phyloP scores from a whole-genome alignment of 2,329 filamentous ascomycete species.

The Orbilia oligospora region DNA sequence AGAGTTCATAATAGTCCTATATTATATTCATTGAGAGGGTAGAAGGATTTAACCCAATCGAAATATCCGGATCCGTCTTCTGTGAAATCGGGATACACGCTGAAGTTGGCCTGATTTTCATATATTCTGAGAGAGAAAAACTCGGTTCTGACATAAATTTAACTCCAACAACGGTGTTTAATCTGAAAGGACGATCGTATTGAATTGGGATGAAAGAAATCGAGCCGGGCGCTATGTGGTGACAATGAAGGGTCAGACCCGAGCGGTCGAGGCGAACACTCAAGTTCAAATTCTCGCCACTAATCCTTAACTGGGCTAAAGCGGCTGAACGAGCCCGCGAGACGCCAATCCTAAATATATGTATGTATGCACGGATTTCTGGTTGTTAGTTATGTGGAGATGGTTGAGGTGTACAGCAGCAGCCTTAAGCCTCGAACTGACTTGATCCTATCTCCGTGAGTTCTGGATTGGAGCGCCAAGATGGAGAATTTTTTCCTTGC shows the following conservation, averaged over 20 bases:
- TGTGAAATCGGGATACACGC: neutral
- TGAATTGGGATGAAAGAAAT: neutral
- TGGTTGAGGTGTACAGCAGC: slow-evolving; percentile 3
- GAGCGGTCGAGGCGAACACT: slow-evolving; percentile 22
- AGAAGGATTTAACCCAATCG: neutral
- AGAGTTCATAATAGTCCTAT: neutral
- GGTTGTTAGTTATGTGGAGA: slow-evolving; percentile 22
- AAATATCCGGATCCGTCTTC: neutral
- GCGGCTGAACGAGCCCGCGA: slow-evolving; percentile 18
- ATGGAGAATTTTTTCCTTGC: slow-evolving; percentile 40
- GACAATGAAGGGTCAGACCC: slow-evolving; percentile 13
- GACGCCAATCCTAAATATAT: slow-evolving; percentile 34
- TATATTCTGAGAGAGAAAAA: neutral
- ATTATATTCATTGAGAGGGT: neutral
- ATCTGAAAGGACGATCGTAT: slow-evolving; percentile 4
- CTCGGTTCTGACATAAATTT: neutral
- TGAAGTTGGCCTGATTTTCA: neutral
- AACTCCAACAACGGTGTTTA: neutral
- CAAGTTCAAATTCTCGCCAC: slow-evolving; percentile 5
- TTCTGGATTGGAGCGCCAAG: slow-evolving; percentile 34
- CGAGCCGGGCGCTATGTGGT: neutral
- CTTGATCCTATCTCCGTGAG: slow-evolving; percentile 15
- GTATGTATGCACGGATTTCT: slow-evolving; percentile 12
- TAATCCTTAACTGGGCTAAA: slow-evolving; percentile 7
- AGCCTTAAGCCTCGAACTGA: slow-evolving; percentile 3